These are phyloP conservation scores for Penicillium coffeae DNA, from an alignment of 495 filamentous ascomycete species.

Conservation along the genomic window DNA sequence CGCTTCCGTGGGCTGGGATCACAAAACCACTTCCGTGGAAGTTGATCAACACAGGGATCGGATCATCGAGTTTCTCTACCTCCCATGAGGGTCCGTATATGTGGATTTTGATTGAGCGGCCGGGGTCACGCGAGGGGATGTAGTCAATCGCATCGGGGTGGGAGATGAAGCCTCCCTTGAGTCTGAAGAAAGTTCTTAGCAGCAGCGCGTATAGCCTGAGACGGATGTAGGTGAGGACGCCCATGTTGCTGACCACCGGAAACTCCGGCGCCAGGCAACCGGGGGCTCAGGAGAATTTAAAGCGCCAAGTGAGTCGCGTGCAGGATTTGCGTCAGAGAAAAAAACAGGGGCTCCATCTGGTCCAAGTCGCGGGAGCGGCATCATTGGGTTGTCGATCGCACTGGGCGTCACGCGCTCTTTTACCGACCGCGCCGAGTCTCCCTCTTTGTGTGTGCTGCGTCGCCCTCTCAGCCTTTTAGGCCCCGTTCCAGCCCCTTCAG, in stretches of 20 bases:
- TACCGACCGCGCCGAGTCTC: background rate
- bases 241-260: background rate
- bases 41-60: conserved; percentile 27
- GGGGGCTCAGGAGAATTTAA: background rate
- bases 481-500: too few species aligned
- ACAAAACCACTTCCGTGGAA: conserved; percentile 30
- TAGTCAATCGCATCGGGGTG: conserved; percentile 1
- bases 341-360: too few species aligned
- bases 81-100: conserved; percentile 1
- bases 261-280: too few species aligned
- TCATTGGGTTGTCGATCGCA: background rate
- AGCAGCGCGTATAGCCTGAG: background rate
- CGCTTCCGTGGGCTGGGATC: conserved; percentile 27
- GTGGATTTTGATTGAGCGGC: conserved; percentile 5
- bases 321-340: background rate
- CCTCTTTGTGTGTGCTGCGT: background rate
- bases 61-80: background rate
- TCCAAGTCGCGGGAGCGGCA: background rate
- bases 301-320: background rate
- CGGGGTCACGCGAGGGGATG: conserved; percentile 2
- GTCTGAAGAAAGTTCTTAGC: background rate
- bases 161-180: background rate
- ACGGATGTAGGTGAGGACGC: background rate
- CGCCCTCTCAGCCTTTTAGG: background rate
- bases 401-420: background rate